These are phyloP conservation scores for Houttuynia cordata DNA, from an alignment of 164 flowering plant species.

Conservation along the genomic window DNA sequence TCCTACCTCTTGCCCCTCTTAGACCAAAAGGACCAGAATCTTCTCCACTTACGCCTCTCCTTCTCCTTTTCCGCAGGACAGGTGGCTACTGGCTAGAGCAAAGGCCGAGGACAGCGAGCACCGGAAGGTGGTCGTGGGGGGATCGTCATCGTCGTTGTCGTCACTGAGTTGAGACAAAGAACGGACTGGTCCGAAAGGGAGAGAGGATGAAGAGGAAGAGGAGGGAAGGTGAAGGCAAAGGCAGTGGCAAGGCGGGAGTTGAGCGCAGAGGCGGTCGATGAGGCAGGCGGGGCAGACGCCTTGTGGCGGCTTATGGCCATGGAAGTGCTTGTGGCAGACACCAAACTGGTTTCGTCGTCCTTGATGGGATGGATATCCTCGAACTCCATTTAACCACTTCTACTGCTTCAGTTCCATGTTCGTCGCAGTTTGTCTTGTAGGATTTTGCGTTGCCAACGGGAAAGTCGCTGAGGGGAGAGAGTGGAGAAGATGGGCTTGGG, in stretches of 20 bases:
- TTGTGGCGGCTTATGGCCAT: slow-evolving; percentile 16
- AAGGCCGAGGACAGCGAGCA: slow-evolving; percentile 32
- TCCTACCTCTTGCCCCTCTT: slow-evolving; percentile 20
- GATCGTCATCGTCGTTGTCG: slow-evolving; percentile 12
- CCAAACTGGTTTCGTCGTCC: no score
- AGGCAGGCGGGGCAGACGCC: slow-evolving; percentile 65
- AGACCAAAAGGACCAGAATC: slow-evolving; percentile 32
- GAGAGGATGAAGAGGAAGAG: slow-evolving; percentile 22
- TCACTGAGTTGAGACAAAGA: slow-evolving; percentile 11
- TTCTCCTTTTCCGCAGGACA: not conserved
- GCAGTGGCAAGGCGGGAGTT: slow-evolving; percentile 47
- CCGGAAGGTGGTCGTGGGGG: slow-evolving; percentile 10
- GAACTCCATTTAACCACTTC: not conserved
- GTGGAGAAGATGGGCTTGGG: not conserved
- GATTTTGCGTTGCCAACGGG: no score
- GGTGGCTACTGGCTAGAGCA: slow-evolving; percentile 3
- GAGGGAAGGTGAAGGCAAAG: slow-evolving; percentile 16
- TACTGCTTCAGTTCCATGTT: not conserved
- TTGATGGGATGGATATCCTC: no score
- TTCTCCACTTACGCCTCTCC: not conserved
- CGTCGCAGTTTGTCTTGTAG: no score
- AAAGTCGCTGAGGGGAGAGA: not conserved
- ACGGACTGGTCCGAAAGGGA: slow-evolving; percentile 9
- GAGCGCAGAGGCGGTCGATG: slow-evolving; percentile 50
- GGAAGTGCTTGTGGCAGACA: no score